A percentile compares a stretch with the other conserved stretches of the same genome.
Conservation (phyloP, 192 early-diverging fungal genomes). For the Podila minutissima region DNA sequence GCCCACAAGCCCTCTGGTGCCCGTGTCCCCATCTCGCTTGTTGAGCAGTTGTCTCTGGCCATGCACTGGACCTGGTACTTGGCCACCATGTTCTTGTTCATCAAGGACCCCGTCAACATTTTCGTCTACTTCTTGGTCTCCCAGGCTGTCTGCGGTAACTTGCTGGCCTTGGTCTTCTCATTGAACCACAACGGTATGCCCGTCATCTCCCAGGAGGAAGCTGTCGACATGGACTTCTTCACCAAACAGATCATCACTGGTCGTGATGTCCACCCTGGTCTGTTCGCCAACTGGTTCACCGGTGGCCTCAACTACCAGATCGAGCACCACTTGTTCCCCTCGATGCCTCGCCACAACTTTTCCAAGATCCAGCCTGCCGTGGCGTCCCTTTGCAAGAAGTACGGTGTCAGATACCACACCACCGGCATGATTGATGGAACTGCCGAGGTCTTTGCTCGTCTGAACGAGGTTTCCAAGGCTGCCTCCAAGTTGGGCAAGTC, state of each 20-base stretch:
- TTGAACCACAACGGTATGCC: conserved; percentile 91
- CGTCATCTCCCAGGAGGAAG: conserved; percentile 72
- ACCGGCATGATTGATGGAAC: conserved; percentile 70
- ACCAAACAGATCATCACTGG: conserved; percentile 82
- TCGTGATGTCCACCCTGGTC: conserved; percentile 70
- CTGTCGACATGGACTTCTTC: conserved; percentile 77
- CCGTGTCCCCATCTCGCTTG: conserved; percentile 47
- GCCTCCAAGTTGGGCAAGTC: conserved; percentile 52
- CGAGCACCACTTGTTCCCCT: conserved; percentile 89
- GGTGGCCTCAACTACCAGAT: conserved; percentile 89
- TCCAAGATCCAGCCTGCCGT: conserved; percentile 70
- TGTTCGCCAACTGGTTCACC: conserved; percentile 83
- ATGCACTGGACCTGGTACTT: conserved; percentile 78
- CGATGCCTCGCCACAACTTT: conserved; percentile 80
- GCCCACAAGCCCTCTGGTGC: conserved; percentile 56
- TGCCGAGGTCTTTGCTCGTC: conserved; percentile 66
- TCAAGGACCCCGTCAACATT: conserved; percentile 45
- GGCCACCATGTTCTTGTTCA: conserved; percentile 61
- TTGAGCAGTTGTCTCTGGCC: conserved; percentile 65
- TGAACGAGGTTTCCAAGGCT: conserved; percentile 58
- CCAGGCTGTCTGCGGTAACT: conserved; percentile 75
- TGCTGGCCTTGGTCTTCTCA: conserved; percentile 79
- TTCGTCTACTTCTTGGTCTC: conserved; percentile 69
- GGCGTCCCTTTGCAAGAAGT: conserved; percentile 72
- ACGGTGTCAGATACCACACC: conserved; percentile 70